These are phyloP conservation scores for Triticum dicoccoides DNA, from an alignment of 176 grass and related monocot genomes.

Conservation along the genomic window DNA sequence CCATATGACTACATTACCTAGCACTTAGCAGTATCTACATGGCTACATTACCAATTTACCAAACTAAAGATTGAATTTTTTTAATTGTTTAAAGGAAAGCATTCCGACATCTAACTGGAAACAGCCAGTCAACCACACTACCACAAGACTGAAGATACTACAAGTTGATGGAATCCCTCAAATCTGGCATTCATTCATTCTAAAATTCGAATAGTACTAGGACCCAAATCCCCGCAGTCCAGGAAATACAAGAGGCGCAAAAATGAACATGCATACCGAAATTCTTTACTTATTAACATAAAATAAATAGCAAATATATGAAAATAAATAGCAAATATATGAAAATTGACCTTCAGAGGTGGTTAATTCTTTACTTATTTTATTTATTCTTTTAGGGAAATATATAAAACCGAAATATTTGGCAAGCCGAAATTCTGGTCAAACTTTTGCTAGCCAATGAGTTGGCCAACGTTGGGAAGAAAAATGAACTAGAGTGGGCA, in stretches of 20 bases:
- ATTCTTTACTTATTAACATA: too few relatives aligned
- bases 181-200: neutral
- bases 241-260: neutral
- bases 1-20: neutral
- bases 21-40: neutral
- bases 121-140: neutral
- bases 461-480: too few relatives aligned
- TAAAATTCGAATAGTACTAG: neutral
- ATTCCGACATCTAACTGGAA: neutral
- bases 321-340: conserved; percentile 1
- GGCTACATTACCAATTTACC: neutral
- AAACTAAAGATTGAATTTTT: neutral
- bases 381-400: neutral
- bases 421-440: too few relatives aligned
- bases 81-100: neutral
- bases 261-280: conserved; percentile 44
- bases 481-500: too few relatives aligned
- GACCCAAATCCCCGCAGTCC: neutral
- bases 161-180: neutral
- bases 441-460: too few relatives aligned
- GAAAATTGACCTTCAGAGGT: neutral
- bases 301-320: neutral
- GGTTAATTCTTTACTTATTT: neutral
- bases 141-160: neutral
- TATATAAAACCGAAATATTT: neutral